Base-by-base conservation (phyloP, 192 early-diverging fungal species). In the Podila epicladia region DNA sequence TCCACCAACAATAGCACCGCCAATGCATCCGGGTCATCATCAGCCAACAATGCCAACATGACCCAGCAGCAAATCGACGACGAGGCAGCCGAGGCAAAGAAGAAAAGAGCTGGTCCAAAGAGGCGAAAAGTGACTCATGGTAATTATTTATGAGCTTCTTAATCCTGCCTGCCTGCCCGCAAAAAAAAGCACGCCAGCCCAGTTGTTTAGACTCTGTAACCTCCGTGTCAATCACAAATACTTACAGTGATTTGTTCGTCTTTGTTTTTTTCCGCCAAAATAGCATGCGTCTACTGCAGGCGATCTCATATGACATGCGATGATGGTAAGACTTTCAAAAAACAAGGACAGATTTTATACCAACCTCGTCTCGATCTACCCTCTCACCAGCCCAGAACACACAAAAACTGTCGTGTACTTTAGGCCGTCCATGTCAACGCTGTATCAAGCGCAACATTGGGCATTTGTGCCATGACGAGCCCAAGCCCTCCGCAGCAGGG, bases 281-380 rank as follows among this genome's bases (percentile, higher is more conserved):
- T 87, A 92, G 97, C 97, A 35, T 98, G 97, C 77, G 93, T 97
- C 55, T 97, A 95, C 71, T 98, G 97, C 84, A 86, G 96, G 83
- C 87, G 96, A 73, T 94, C 93, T 65, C 97, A 98, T 83, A 98
- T 98, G 97, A 96, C 96, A 48, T 98, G 97, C 83, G 95, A 95
- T 70, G 90, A 93, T 75, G 88, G 90, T 91, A 75, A 67, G 69
- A 24, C 11, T 22, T 55, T 6, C 58, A 4, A 37, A 15, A 45
- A 12, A 45, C 41, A 12, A 45, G 41, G 13, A 13, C 41, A 1
- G 8, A 17, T 53, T 13, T 22, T 53, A 20, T 53, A 20, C 51
- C 51, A 53, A 8, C 51, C 4, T 55, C 53, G 9, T 9, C 53
- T 26, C 22, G 24, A 24, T 55, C 53, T 55, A 9, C 53, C 3